Evolutionary conservation across 805 yeast genomes (phyloP).

Genomic region (Teunomyces atbi): DNA sequence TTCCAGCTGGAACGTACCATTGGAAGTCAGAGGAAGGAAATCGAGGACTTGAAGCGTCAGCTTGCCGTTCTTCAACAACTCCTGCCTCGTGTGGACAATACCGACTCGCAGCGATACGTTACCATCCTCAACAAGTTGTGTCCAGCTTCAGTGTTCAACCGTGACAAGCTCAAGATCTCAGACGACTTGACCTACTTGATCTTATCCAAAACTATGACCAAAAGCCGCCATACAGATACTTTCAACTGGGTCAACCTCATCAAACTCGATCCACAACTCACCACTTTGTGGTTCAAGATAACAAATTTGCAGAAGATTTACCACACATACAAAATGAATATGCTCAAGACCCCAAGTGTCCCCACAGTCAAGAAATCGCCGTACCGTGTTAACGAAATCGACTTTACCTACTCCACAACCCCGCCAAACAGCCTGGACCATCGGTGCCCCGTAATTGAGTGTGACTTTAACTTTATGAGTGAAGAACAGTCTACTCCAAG

Average conservation of each 20-base stretch:
- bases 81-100: slow-evolving; percentile 1
- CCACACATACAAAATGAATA: slow-evolving; percentile 32
- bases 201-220: slow-evolving; percentile 1
- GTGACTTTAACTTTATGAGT: slow-evolving; percentile 37
- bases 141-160: slow-evolving; percentile 10
- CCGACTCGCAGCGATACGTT: slow-evolving; percentile 4
- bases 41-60: slow-evolving; percentile 31
- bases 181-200: slow-evolving; percentile 16
- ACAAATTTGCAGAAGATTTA: slow-evolving; percentile 41
- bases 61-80: slow-evolving; percentile 18
- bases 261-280: slow-evolving; percentile 39
- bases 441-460: slow-evolving; percentile 40
- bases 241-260: slow-evolving; percentile 41
- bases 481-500: slow-evolving; percentile 16
- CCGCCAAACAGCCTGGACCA: slow-evolving; percentile 5
- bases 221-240: slow-evolving; percentile 17
- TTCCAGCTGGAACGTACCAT: slow-evolving; percentile 20
- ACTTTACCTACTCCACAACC: slow-evolving; percentile 19
- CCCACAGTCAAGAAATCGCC: slow-evolving; percentile 8
- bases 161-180: slow-evolving; percentile 13
- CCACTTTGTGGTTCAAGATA: slow-evolving; percentile 40
- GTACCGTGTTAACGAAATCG: slow-evolving; percentile 22
- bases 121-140: slow-evolving; percentile 23
- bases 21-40: slow-evolving; percentile 25
- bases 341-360: slow-evolving; percentile 9